Base-by-base conservation (phyloP, 2,329 filamentous ascomycete genomes). In the Monilinia aucupariae region DNA sequence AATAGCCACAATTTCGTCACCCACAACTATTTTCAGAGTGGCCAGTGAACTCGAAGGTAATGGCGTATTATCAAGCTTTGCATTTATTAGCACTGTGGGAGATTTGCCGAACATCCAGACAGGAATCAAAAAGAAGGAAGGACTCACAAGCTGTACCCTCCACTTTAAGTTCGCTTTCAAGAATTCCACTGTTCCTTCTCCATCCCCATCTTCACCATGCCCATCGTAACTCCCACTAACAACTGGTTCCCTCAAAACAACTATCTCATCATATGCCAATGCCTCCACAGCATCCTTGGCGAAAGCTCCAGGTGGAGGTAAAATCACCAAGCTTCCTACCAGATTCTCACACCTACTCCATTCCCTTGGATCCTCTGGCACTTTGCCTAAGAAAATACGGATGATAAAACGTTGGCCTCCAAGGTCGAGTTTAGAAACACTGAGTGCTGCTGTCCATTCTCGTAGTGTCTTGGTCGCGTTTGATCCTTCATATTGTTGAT, bases 351-450 rank as follows among this genome's bases (percentile, higher is more conserved):
- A 53, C 5, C 27, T 61, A 2, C 59, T 56, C 71, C 71, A 72
- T 9, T 67, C 63, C 22, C 67, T 32, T 0, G 68, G 52, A 51
- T 70, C 59, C n/a, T 58, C 34, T 4, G 70, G 71, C 30, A 71
- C 60, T 5, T 50, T 50, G 12, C 68, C 68, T 17, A 72, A 39
- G 48, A 71, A 73, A 20, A 72, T 41, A 10, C 65, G 58, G 20
- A 73, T 51, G 34, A 63, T 66, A 47, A 71, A 73, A 12, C 63
- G 51, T 17, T 64, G 51, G 15, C 71, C 71, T 12, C 62, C 27
- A 15, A 71, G 65, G 43, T 70, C 71, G 47, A 69, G 68, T 52
- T 71, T 73, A 1, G 65, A 62, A 30, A 72, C 70, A n/a, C 62
- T 64, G n/a, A 73, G 51, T 22, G 49, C 61, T 12, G 68, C 64